Conservation (phyloP, 139 green algal genomes). For the Chlorella sp. region DNA sequence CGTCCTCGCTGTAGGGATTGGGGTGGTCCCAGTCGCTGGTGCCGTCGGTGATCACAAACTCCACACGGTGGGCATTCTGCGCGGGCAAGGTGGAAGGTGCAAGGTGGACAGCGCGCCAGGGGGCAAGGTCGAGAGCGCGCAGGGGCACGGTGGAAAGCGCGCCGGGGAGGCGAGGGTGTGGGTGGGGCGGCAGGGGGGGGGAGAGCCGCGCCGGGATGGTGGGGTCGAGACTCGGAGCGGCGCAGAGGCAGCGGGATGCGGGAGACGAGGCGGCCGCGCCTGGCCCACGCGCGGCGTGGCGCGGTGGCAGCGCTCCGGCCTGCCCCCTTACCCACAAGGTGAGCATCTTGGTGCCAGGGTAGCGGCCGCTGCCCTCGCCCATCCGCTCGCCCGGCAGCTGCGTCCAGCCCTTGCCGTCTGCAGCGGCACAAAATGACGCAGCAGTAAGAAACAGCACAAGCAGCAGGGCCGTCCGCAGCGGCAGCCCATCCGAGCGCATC, state of each 20-base stretch:
- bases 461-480: background rate
- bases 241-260: background rate
- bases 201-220: background rate
- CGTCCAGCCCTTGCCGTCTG: constrained; percentile 23
- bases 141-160: background rate
- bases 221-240: background rate
- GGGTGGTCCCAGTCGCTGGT: constrained; percentile 32
- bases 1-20: background rate
- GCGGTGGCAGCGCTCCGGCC: too few species aligned
- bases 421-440: background rate
- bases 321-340: constrained; percentile 2
- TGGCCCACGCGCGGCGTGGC: background rate
- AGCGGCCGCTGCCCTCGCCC: constrained; percentile 28
- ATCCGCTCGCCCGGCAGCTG: constrained; percentile 8
- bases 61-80: constrained; percentile 15
- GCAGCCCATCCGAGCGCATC: background rate
- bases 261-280: background rate
- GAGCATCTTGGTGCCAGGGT: constrained; percentile 17
- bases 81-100: background rate
- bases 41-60: constrained; percentile 43
- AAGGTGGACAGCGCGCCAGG: background rate
- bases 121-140: too few species aligned
- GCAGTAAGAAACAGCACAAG: too few species aligned
- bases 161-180: background rate
- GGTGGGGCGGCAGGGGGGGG: background rate